Evolutionary conservation across 495 filamentous ascomycete species (phyloP).

Genomic region (Daldinia grandis): DNA sequence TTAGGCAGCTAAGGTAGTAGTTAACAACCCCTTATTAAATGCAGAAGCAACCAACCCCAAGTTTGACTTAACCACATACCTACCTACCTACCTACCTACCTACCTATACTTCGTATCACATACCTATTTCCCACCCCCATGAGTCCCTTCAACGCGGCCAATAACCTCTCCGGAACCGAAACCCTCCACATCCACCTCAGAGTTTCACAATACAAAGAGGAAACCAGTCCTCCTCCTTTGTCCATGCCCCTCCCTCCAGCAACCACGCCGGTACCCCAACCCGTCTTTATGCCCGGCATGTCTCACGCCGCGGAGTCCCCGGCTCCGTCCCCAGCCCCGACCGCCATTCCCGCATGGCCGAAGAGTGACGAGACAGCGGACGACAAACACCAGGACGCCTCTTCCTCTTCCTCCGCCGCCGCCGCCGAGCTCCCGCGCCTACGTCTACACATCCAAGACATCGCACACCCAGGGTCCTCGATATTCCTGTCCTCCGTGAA

Average conservation of each 20-base stretch:
- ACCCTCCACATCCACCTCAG: slow-evolving; percentile 24
- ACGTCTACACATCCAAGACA: slow-evolving; percentile 73
- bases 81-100: too few relatives aligned
- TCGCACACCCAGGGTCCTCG: slow-evolving; percentile 67
- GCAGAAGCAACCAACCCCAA: neutral
- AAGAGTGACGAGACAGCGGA: neutral
- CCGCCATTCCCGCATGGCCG: slow-evolving; percentile 21
- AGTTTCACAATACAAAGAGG: slow-evolving; percentile 8
- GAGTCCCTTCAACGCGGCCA: slow-evolving; percentile 2
- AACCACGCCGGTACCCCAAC: slow-evolving; percentile 45
- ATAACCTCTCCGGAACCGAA: slow-evolving; percentile 9
- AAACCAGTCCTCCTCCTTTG: neutral
- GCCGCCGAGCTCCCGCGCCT: slow-evolving; percentile 62
- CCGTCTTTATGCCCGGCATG: slow-evolving; percentile 45
- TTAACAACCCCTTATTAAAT: neutral
- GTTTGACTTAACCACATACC: slow-evolving; percentile 1
- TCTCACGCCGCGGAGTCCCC: slow-evolving; percentile 27
- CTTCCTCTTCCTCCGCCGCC: slow-evolving; percentile 9
- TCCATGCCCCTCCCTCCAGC: slow-evolving; percentile 42
- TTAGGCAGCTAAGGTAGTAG: neutral
- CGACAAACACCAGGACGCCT: neutral
- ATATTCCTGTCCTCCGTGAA: slow-evolving; percentile 71
- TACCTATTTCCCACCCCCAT: slow-evolving; percentile 11
- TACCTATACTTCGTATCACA: neutral
- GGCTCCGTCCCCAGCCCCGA: slow-evolving; percentile 4